Evolutionary conservation across 2,329 filamentous ascomycete genomes (phyloP), one percentile per base, ranked within the genome.

Genomic region (Aureobasidium sp.): DNA sequence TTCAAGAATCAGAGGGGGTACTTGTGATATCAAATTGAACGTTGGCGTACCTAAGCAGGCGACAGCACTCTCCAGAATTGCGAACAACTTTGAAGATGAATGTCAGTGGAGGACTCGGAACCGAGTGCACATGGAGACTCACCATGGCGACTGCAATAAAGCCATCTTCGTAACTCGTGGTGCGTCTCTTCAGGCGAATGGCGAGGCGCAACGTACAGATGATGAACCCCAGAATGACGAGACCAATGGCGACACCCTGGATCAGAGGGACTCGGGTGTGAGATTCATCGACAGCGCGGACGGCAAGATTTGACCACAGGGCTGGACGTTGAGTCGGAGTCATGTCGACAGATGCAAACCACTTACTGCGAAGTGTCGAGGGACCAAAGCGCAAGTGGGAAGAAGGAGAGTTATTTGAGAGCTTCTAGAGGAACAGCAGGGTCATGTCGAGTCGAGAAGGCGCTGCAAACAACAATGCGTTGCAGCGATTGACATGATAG

Each of bases 81-180:
- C 39, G 41, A 62, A 62, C n/a, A 48, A 20, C 60, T 62, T 36
- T 20, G 11, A 47, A 5, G 47, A 51, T 11, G 15, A 27, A 14
- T 9, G 42, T 62, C 17, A 62, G 49, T 17, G 5, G 20, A 17
- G 15, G 41, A 62, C 34, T 31, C 11, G 6, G 9, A 31, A 15
- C 12, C 20, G 22, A 17, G 7, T 4, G 15, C 11, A 15, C 7
- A 12, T 29, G 12, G 6, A 22, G 20, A 22, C 41, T 29, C 37
- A 62, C 60, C 37, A 62, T 39, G 29, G 49, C 49, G 22, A 62
- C 22, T 37, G 31, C 60, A 20, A 62, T 62, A 34, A 45, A 56
- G 8, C 39, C 42, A 41, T 62, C 60, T 29, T 62, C 60, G n/a
- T 49, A 62, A 22, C 49, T 56, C 12, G 48, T 34, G 15, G 41